phyloP scores from a whole-genome alignment of 2,329 filamentous ascomycete species.

The Metarhizium robertsii region DNA sequence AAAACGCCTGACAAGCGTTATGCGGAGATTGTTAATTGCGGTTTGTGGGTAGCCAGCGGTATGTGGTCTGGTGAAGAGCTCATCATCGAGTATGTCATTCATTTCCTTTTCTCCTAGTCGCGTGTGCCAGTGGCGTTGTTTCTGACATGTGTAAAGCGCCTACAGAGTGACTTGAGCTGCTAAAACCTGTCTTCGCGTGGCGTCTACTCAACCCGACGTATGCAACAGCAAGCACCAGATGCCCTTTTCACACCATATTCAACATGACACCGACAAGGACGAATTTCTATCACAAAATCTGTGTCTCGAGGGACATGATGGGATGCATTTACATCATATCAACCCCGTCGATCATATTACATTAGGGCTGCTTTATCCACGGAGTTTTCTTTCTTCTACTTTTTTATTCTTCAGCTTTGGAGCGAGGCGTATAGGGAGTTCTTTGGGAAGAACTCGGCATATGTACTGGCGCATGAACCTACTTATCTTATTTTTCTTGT shows the following conservation, averaged over 20 bases:
- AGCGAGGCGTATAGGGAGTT: neutral
- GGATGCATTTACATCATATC: neutral
- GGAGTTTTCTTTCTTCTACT: neutral
- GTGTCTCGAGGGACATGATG: neutral
- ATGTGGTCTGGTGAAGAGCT: conserved; percentile 36
- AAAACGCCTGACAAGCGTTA: conserved; percentile 41
- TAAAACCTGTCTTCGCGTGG: neutral
- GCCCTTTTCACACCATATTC: neutral
- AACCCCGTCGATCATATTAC: neutral
- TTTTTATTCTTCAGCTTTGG: neutral
- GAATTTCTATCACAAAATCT: neutral
- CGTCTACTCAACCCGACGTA: neutral
- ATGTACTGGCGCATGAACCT: neutral
- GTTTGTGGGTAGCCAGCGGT: conserved; percentile 40
- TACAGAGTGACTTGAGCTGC: conserved; percentile 1
- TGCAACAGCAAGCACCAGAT: neutral
- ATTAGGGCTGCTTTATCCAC: neutral
- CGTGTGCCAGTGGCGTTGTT: neutral
- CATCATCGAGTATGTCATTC: conserved; percentile 32
- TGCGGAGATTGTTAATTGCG: conserved; percentile 37
- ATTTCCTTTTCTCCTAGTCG: neutral
- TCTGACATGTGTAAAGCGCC: neutral
- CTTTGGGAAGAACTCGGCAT: neutral
- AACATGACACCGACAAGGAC: neutral
- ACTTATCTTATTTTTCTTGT: neutral